These are phyloP conservation scores for Caryopteris hybrid DNA, from an alignment of 305 asterid genomes.

Conservation along the genomic window DNA sequence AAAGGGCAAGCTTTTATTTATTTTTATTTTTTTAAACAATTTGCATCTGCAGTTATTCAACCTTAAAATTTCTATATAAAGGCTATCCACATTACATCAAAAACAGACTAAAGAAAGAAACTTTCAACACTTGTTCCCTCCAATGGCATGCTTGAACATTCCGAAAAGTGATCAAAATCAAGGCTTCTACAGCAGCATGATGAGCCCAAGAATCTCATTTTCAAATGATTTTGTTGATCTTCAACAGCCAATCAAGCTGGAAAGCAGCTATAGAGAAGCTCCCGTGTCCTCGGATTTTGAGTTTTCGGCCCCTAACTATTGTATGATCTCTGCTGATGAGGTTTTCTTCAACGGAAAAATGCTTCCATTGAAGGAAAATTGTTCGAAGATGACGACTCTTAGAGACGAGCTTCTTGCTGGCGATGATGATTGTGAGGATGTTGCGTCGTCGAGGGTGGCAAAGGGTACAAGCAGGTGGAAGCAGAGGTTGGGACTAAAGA, in stretches of 20 bases:
- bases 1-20: too few relatives aligned
- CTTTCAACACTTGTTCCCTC: background rate
- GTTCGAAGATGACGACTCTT: conserved; percentile 44
- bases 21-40: too few relatives aligned
- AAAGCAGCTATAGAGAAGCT: conserved; percentile 64
- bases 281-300: conserved; percentile 83
- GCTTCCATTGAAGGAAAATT: conserved; percentile 46
- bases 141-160: conserved; percentile 58
- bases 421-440: conserved; percentile 35
- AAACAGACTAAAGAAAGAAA: conserved; percentile 8
- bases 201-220: conserved; percentile 80
- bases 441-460: conserved; percentile 14
- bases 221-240: conserved; percentile 67
- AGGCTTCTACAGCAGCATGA: background rate
- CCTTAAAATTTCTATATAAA: conserved; percentile 26
- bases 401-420: conserved; percentile 64
- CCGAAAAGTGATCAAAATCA: conserved; percentile 10
- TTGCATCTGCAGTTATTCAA: too few relatives aligned
- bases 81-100: conserved; percentile 26
- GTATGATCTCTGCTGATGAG: conserved; percentile 71
- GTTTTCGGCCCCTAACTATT: conserved; percentile 44
- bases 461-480: conserved; percentile 57
- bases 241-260: conserved; percentile 38
- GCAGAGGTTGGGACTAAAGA: conserved; percentile 59
- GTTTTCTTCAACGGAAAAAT: conserved; percentile 69